phyloP scores from a whole-genome alignment of 2,329 filamentous ascomycete genomes.

The Beauveria medogensis region DNA sequence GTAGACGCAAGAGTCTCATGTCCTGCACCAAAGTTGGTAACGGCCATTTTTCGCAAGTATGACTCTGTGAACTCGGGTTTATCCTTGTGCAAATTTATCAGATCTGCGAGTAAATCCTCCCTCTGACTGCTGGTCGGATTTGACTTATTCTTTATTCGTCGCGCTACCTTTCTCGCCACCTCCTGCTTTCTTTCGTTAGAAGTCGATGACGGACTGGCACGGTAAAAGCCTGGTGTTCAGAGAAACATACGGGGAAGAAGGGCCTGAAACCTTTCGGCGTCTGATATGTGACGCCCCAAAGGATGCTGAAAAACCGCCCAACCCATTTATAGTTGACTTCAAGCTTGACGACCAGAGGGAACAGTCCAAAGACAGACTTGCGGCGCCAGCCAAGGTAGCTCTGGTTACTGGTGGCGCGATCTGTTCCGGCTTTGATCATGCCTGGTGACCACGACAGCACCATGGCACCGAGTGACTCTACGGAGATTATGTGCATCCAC shows the following conservation, averaged over 20 bases:
- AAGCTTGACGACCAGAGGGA: conserved; percentile 33
- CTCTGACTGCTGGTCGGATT: conserved; percentile 24
- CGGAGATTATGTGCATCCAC: conserved; percentile 49
- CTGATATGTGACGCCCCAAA: conserved; percentile 39
- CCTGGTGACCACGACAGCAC: conserved; percentile 46
- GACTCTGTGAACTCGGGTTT: conserved; percentile 37
- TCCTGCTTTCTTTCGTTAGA: conserved; percentile 19
- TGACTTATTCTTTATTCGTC: conserved; percentile 25
- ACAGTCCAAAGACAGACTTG: conserved; percentile 45
- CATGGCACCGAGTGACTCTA: conserved; percentile 42
- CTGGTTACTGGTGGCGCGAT: conserved; percentile 39
- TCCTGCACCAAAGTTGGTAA: conserved; percentile 48
- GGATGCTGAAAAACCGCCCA: conserved; percentile 31
- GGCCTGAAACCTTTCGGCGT: conserved; percentile 35
- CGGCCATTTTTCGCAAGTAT: conserved; percentile 43
- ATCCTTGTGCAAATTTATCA: conserved; percentile 37
- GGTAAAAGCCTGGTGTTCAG: neutral
- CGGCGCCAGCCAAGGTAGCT: conserved; percentile 43
- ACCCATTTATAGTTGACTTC: conserved; percentile 29
- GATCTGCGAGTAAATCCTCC: conserved; percentile 36
- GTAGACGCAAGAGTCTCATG: conserved; percentile 48
- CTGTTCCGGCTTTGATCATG: conserved; percentile 34
- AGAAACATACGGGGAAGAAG: conserved; percentile 40
- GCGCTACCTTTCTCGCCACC: conserved; percentile 25
- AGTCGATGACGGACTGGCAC: neutral